Conservation (phyloP, 1,284 basidiomycete species). For the Vanrija sp. region DNA sequence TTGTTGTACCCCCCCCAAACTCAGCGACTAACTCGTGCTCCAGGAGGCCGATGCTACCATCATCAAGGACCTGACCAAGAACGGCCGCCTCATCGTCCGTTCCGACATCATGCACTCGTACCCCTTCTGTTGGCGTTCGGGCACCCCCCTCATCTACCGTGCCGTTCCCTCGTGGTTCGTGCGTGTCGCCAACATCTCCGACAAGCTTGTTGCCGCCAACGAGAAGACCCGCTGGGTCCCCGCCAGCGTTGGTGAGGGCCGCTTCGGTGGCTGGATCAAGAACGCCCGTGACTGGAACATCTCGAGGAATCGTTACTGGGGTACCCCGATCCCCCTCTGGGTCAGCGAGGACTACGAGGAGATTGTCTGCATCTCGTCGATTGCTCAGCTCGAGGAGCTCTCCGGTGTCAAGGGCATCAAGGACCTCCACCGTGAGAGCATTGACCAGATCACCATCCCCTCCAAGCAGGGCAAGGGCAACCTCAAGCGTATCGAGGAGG, state of each 20-base stretch:
- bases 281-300: constrained; percentile 99
- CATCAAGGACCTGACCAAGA: constrained; percentile 84
- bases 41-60: constrained; percentile 85
- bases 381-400: constrained; percentile 80
- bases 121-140: constrained; percentile 96
- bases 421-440: constrained; percentile 92
- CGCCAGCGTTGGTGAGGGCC: constrained; percentile 78
- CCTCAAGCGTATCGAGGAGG: constrained; percentile 87
- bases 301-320: constrained; percentile 99
- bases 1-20: constrained; percentile 49
- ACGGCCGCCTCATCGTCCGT: constrained; percentile 83
- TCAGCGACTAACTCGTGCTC: too few relatives aligned
- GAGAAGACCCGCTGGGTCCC: constrained; percentile 93
- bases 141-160: constrained; percentile 93
- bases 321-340: constrained; percentile 97
- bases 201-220: constrained; percentile 87
- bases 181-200: constrained; percentile 75
- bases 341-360: constrained; percentile 89
- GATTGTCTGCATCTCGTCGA: constrained; percentile 84
- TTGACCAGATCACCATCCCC: constrained; percentile 95
- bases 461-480: constrained; percentile 86
- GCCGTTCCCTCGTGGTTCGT: constrained; percentile 97
- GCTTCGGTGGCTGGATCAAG: constrained; percentile 96
- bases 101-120: constrained; percentile 85
- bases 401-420: constrained; percentile 81